Evolutionary conservation across 177 flowering plant species (phyloP), one percentile per base, ranked within the genome.

Genomic region (Vitis hybrid): DNA sequence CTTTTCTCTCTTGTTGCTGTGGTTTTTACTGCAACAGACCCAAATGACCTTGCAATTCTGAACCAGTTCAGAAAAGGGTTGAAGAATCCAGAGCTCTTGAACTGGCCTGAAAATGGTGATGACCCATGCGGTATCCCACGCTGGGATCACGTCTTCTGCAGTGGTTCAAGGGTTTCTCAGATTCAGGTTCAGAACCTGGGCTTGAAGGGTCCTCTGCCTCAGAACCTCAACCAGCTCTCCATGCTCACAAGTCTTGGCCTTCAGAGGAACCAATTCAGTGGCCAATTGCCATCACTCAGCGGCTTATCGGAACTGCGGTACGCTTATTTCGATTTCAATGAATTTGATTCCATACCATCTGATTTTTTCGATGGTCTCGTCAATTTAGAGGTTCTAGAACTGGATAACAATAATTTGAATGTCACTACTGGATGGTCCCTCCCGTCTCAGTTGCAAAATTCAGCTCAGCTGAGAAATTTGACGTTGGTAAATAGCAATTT

Each of bases 61-160:
- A 64, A 62, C 23, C 65, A 79, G 68, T 74, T 83, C 50, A 75
- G 76, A 54, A 60, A 71, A 19, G 77, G 79, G 54, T 66, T 83
- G 30, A 72, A 76, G 68, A 83, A 83, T 55, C 78, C 87, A 0
- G 87, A 82, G 76, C 80, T 81, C 32, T 71, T 84, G 52, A 48
- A 74, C 19, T 84, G 87, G 87, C 83, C 85, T 32, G 73, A 19
- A 34, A 68, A 60, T 60, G 84, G 77, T 10, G 76, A 56, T 19
- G 87, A 84, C 74, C 87, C 87, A 1, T 84, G 87, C 64, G 85
- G 85, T 2, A 39, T 70, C 6, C 75, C 79, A 0, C 13, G 26
- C 0, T 84, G 87, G 87, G 26, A 54, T 1, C 79, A 75, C 66
- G 69, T 83, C 4, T 63, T 50, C 65, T 83, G 87, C 48, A 3